phyloP scores from a whole-genome alignment of 257 asterid species.

The Nicotiana otophora region DNA sequence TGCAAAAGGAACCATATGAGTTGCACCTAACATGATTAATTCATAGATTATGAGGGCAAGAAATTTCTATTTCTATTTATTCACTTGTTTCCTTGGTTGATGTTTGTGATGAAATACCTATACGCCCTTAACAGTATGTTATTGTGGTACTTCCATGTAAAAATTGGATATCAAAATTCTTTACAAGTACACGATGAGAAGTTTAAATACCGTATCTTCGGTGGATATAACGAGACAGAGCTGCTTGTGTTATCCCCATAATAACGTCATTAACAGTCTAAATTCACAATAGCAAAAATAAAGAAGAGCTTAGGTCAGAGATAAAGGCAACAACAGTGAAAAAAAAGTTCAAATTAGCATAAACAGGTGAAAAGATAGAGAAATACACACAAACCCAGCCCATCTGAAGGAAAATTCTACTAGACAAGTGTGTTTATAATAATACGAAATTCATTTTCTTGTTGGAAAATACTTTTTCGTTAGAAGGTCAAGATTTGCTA shows the following conservation, averaged over 20 bases:
- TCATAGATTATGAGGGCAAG: background rate
- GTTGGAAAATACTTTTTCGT: too few species aligned
- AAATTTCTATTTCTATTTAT: background rate
- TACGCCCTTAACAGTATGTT: background rate
- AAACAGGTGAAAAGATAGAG: too few species aligned
- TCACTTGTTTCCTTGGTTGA: background rate
- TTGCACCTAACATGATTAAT: background rate
- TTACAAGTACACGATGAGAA: background rate
- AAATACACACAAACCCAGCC: too few species aligned
- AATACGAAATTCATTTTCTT: too few species aligned
- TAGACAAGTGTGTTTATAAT: too few species aligned
- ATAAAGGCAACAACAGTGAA: background rate
- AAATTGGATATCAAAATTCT: background rate
- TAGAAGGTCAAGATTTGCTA: too few species aligned
- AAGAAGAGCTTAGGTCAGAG: background rate
- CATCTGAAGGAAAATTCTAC: too few species aligned
- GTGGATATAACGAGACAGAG: conserved; percentile 4
- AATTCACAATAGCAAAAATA: background rate
- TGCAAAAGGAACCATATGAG: background rate
- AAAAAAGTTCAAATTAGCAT: background rate
- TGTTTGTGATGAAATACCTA: background rate
- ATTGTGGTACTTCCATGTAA: background rate
- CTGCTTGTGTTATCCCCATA: background rate
- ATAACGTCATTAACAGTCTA: background rate
- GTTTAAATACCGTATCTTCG: conserved; percentile 4